Evolutionary conservation across 306 rosid genomes (phyloP).

Genomic region (Sicyos edulis): DNA sequence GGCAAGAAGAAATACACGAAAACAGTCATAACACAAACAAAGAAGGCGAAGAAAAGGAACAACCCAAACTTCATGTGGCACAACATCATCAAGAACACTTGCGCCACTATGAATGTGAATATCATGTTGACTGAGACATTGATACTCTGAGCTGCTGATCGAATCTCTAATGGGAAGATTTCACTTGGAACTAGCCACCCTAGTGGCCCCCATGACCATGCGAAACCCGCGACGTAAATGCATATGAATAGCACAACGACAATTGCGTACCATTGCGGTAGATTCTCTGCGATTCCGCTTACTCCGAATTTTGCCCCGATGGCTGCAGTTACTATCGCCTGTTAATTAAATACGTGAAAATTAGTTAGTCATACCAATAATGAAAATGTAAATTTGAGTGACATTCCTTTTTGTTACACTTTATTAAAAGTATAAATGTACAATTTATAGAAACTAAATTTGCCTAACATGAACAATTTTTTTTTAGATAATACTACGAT

Average conservation of each 20-base stretch:
- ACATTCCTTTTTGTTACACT: no score
- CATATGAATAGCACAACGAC: slow-evolving; percentile 90
- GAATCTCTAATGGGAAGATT: slow-evolving; percentile 79
- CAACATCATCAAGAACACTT: slow-evolving; percentile 63
- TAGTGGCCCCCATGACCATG: slow-evolving; percentile 99
- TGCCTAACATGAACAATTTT: no score
- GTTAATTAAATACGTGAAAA: not conserved
- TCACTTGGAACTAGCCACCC: slow-evolving; percentile 98
- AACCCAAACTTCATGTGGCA: slow-evolving; percentile 87
- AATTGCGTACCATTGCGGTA: slow-evolving; percentile 85
- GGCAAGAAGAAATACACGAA: slow-evolving; percentile 58
- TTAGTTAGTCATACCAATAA: no score
- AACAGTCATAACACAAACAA: slow-evolving; percentile 55
- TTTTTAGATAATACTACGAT: no score
- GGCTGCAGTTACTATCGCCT: slow-evolving; percentile 52
- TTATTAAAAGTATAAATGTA: no score
- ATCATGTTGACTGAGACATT: slow-evolving; percentile 85
- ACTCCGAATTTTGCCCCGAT: slow-evolving; percentile 80
- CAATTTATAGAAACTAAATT: no score
- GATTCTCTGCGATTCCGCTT: slow-evolving; percentile 47
- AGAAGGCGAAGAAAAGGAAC: slow-evolving; percentile 76
- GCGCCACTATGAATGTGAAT: slow-evolving; percentile 73
- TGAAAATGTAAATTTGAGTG: no score
- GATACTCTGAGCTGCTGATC: slow-evolving; percentile 89
- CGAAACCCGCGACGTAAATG: slow-evolving; percentile 74